Evolutionary conservation across 169 alveolate species (phyloP).

Genomic region (Plasmodium sp.): DNA sequence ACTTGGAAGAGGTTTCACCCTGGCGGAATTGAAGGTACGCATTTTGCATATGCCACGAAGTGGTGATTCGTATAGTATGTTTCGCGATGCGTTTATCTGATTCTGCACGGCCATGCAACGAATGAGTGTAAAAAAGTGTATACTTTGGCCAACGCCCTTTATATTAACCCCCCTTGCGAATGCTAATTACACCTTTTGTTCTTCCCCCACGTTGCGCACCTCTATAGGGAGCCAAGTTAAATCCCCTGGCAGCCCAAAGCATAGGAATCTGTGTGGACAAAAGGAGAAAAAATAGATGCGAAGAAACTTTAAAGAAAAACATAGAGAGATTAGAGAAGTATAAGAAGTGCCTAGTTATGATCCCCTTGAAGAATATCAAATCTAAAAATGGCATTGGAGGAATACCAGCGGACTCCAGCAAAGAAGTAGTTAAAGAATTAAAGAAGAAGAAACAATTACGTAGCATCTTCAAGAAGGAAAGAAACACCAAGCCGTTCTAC

Average conservation of each 20-base stretch:
- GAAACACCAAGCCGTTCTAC: constrained; percentile 27
- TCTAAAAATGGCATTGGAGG: constrained; percentile 97
- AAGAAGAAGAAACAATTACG: constrained; percentile 76
- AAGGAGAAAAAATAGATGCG: constrained; percentile 96
- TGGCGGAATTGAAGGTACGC: constrained; percentile 95
- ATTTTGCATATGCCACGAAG: neutral
- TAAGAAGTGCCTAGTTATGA: constrained; percentile 94
- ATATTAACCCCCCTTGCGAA: neutral
- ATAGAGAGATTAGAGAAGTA: constrained; percentile 96
- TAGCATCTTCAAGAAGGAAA: constrained; percentile 32
- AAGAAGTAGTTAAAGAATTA: constrained; percentile 82
- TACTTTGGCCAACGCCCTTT: neutral
- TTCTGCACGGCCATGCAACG: neutral
- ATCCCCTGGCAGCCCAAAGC: constrained; percentile 95
- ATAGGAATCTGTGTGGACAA: constrained; percentile 99
- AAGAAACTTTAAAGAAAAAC: constrained; percentile 95
- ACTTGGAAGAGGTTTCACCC: constrained; percentile 99
- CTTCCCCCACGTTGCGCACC: neutral
- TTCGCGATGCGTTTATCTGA: neutral
- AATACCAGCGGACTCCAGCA: constrained; percentile 92
- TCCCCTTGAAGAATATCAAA: constrained; percentile 95
- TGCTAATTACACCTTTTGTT: constrained; percentile 14
- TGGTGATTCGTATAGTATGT: neutral
- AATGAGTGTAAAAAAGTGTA: neutral
- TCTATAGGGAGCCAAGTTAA: constrained; percentile 91